These are phyloP conservation scores for Penicillium verhagenii DNA, from an alignment of 495 filamentous ascomycete genomes.

Conservation along the genomic window DNA sequence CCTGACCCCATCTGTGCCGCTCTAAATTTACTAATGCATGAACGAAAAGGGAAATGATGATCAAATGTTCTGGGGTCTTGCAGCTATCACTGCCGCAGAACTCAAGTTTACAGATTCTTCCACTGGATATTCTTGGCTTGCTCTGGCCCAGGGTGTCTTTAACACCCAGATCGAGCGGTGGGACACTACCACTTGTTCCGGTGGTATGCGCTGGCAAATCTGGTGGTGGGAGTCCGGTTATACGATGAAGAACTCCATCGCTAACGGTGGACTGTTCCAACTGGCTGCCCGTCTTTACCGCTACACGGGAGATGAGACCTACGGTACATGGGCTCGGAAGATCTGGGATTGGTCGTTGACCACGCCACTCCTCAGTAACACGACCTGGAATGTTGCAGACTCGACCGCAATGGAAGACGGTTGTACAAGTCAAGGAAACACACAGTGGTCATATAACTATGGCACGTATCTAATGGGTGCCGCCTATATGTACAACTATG, in stretches of 20 bases:
- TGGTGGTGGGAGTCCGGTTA: constrained; percentile 51
- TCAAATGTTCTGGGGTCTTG: constrained; percentile 57
- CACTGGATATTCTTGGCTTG: constrained; percentile 62
- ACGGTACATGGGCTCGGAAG: constrained; percentile 64
- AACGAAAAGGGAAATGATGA: constrained; percentile 51
- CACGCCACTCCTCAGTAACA: constrained; percentile 47
- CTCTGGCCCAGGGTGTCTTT: constrained; percentile 75
- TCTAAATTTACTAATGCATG: neutral
- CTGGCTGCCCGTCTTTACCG: constrained; percentile 65
- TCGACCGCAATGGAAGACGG: constrained; percentile 52
- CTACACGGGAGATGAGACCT: constrained; percentile 63
- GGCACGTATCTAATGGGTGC: constrained; percentile 67
- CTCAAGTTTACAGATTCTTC: constrained; percentile 42
- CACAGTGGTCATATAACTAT: constrained; percentile 70
- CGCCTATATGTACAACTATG: constrained; percentile 69
- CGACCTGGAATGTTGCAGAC: constrained; percentile 57
- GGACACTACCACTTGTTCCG: constrained; percentile 48
- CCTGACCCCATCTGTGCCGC: neutral
- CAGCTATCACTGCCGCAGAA: constrained; percentile 57
- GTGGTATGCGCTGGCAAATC: constrained; percentile 58
- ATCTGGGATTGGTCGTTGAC: constrained; percentile 61
- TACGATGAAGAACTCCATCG: constrained; percentile 67
- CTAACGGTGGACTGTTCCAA: constrained; percentile 71
- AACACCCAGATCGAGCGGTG: constrained; percentile 60
- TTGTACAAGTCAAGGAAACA: constrained; percentile 53